These are phyloP conservation scores for Pleurotus ostreatus DNA, from an alignment of 768 basidiomycete genomes.

Conservation along the genomic window DNA sequence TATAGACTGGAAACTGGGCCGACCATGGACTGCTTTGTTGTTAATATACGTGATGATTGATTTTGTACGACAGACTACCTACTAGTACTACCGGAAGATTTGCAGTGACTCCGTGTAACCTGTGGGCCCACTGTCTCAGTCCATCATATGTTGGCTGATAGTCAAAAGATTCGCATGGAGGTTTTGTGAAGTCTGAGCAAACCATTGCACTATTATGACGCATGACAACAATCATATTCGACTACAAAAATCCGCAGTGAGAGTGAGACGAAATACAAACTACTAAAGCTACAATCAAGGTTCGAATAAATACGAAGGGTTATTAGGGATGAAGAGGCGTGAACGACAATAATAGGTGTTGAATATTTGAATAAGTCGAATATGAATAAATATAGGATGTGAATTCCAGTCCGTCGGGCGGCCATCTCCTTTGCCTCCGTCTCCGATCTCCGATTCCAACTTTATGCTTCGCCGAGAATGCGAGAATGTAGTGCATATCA, in stretches of 20 bases:
- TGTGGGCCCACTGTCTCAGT: too few relatives aligned
- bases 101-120: too few relatives aligned
- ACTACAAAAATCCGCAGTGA: not conserved
- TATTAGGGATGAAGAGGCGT: not conserved
- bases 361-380: not conserved
- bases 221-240: too few relatives aligned
- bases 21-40: not conserved
- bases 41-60: not conserved
- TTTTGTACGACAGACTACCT: not conserved
- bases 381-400: conserved; percentile 4
- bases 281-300: conserved; percentile 4
- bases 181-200: too few relatives aligned
- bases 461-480: not conserved
- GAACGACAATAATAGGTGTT: not conserved
- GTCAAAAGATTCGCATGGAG: too few relatives aligned
- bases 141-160: too few relatives aligned
- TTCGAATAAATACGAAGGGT: not conserved
- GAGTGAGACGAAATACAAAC: not conserved
- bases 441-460: not conserved
- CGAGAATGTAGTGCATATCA: not conserved
- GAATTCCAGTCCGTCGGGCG: not conserved
- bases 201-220: too few relatives aligned
- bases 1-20: conserved; percentile 24
- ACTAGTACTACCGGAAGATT: too few relatives aligned
- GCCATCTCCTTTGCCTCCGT: not conserved